Percentiles rank a stretch among this genome's conserved stretches.
Evolutionary conservation across 805 yeast genomes (phyloP).

Genomic region (Lipomyces starkeyi): DNA sequence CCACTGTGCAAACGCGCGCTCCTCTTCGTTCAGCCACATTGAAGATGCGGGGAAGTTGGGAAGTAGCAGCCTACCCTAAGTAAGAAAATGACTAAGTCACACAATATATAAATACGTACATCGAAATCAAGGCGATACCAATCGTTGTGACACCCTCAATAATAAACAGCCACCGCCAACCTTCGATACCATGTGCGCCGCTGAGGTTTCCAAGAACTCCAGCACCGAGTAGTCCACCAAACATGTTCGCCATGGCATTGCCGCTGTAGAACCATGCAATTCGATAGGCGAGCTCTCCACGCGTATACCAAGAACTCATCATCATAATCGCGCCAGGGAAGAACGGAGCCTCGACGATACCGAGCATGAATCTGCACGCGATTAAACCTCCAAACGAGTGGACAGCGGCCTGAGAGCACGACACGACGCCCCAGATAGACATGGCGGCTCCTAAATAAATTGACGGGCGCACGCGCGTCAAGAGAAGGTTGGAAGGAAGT

Average conservation of each 20-base stretch:
- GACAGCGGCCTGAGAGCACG: constrained; percentile 43
- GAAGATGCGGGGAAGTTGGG: constrained; percentile 55
- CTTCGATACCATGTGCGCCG: constrained; percentile 48
- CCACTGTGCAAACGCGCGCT: constrained; percentile 35
- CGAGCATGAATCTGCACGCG: constrained; percentile 47
- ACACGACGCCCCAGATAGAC: constrained; percentile 47
- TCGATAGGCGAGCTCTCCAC: constrained; percentile 52
- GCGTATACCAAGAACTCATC: constrained; percentile 49
- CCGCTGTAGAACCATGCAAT: constrained; percentile 50
- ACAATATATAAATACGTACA: constrained; percentile 39
- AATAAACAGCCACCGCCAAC: constrained; percentile 61
- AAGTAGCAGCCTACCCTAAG: constrained; percentile 34
- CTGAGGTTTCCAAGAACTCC: constrained; percentile 54
- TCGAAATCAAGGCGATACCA: constrained; percentile 44
- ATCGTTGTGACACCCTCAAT: constrained; percentile 54
- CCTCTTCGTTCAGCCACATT: constrained; percentile 37
- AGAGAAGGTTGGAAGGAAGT: constrained; percentile 36
- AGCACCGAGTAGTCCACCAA: constrained; percentile 57
- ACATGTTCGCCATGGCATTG: constrained; percentile 58
- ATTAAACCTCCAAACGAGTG: constrained; percentile 49
- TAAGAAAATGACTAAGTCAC: constrained; percentile 36
- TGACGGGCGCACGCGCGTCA: constrained; percentile 47
- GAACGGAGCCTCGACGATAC: constrained; percentile 50
- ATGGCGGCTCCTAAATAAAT: constrained; percentile 49
- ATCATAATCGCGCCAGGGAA: constrained; percentile 49